These are phyloP conservation scores for Viola pubescens DNA, from an alignment of 441 rosid species.

Conservation along the genomic window DNA sequence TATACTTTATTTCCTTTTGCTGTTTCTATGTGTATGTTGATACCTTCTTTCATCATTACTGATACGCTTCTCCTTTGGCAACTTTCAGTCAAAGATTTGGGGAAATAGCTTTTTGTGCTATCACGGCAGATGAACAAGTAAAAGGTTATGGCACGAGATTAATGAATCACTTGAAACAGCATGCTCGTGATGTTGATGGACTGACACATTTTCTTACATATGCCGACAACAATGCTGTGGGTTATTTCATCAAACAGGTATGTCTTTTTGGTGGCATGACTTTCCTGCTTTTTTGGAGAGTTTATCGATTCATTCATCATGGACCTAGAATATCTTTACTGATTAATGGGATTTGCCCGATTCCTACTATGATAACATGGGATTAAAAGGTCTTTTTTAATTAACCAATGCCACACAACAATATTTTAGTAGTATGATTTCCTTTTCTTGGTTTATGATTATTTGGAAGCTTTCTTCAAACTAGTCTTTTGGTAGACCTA, in stretches of 20 bases:
- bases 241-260: slow-evolving; percentile 98
- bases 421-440: neutral
- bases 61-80: slow-evolving; percentile 15
- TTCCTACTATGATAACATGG: neutral
- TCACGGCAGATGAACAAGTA: slow-evolving; percentile 99
- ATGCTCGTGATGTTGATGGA: slow-evolving; percentile 96
- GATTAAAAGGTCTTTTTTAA: no score
- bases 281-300: neutral
- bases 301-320: slow-evolving; percentile 8
- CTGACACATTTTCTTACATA: slow-evolving; percentile 93
- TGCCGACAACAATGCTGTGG: slow-evolving; percentile 98
- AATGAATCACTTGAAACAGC: slow-evolving; percentile 98
- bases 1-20: neutral
- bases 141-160: slow-evolving; percentile 99
- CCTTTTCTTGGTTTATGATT: no score
- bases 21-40: slow-evolving; percentile 2
- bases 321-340: slow-evolving; percentile 4
- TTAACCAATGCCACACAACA: neutral
- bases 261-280: slow-evolving; percentile 6
- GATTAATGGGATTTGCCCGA: neutral
- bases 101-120: slow-evolving; percentile 99
- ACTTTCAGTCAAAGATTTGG: slow-evolving; percentile 85
- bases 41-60: slow-evolving; percentile 11
- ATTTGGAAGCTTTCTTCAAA: no score
- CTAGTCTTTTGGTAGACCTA: no score